A percentile compares a stretch with the other conserved stretches of the same genome.
phyloP scores from a whole-genome alignment of 2,329 filamentous ascomycete genomes.

The Aspergillus sp. region DNA sequence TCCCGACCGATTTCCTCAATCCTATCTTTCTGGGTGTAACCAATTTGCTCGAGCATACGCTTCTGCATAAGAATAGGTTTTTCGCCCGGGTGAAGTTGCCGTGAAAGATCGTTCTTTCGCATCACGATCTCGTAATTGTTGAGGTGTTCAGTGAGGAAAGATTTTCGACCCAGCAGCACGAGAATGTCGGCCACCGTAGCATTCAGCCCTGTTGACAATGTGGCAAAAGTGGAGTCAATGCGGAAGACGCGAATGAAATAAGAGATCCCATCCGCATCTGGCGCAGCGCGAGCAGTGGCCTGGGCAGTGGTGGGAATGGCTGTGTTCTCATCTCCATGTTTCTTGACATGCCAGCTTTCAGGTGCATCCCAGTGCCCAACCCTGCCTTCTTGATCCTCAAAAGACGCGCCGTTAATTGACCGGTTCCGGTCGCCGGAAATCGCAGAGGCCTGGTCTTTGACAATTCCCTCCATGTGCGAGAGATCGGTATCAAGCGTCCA shows the following conservation, averaged over 20 bases:
- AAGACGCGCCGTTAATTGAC: constrained; percentile 30
- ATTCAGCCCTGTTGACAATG: constrained; percentile 78
- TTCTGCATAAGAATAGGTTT: constrained; percentile 90
- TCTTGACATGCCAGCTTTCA: constrained; percentile 92
- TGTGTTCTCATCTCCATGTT: constrained; percentile 43
- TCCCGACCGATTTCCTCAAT: constrained; percentile 93
- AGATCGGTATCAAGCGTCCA: constrained; percentile 86
- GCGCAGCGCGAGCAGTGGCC: constrained; percentile 65
- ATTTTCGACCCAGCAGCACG: constrained; percentile 89
- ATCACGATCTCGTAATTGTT: constrained; percentile 96
- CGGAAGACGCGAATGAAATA: constrained; percentile 97
- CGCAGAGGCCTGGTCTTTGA: constrained; percentile 66
- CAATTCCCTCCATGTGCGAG: constrained; percentile 85
- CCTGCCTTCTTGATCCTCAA: constrained; percentile 31
- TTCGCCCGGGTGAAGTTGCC: constrained; percentile 75
- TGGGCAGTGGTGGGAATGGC: constrained; percentile 53
- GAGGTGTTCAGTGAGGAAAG: constrained; percentile 82
- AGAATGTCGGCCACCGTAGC: constrained; percentile 85
- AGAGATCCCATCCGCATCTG: constrained; percentile 70
- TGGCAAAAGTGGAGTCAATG: constrained; percentile 89
- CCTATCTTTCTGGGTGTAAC: constrained; percentile 80
- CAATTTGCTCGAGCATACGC: constrained; percentile 81
- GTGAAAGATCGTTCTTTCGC: constrained; percentile 84
- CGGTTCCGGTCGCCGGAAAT: constrained; percentile 62
- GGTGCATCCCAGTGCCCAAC: constrained; percentile 81